Base-by-base conservation (phyloP, 169 alveolate genomes). In the Plasmodium fragile region DNA sequence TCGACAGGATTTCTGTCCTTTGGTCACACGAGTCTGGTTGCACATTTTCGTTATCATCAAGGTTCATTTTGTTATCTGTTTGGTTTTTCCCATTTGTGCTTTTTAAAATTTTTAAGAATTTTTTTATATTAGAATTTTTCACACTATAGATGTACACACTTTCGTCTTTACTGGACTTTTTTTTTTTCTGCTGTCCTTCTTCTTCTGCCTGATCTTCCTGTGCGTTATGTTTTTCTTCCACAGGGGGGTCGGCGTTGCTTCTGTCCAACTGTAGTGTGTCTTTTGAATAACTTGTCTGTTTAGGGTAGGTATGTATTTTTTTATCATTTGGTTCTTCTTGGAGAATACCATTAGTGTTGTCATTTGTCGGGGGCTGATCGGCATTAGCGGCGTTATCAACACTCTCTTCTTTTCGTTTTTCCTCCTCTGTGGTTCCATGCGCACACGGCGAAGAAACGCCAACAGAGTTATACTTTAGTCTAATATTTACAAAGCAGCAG, bases 401-500 rank as follows among this genome's bases (percentile, higher is more conserved):
- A 25, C 18, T 6, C 32, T 81, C 69, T 81, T 81, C 69, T 34
- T 18, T 65, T 65, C 36, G 39, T 52, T 81, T 81, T 52, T 85
- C 78, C 25, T 49, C 78, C 65, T 4, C 25, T 32, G 79, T 3
- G 69, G 7, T 4, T 1, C 65, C 53, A 49, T 25, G 55, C 71
- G 36, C 41, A 39, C 5, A 18, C 10, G 85, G 70, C 18, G 22
- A n/a, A 4, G 70, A 30, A 36, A 28, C 49, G 28, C 39, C 25
- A 65, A 59, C 90, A 3, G 82, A 11, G 49, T 49, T 43, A 59
- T 89, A 89, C 71, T 77, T 78, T 32, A 80, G 70, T 39, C 94
- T 84, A 28, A 65, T 89, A 78, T 89, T 89, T n/a, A 89, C 89
- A 65, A 89, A 89, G 59, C 94, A 89, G 45, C 94, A 89, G 39